Evolutionary conservation across 495 filamentous ascomycete genomes (phyloP).

Genomic region (Xylaria venustula): DNA sequence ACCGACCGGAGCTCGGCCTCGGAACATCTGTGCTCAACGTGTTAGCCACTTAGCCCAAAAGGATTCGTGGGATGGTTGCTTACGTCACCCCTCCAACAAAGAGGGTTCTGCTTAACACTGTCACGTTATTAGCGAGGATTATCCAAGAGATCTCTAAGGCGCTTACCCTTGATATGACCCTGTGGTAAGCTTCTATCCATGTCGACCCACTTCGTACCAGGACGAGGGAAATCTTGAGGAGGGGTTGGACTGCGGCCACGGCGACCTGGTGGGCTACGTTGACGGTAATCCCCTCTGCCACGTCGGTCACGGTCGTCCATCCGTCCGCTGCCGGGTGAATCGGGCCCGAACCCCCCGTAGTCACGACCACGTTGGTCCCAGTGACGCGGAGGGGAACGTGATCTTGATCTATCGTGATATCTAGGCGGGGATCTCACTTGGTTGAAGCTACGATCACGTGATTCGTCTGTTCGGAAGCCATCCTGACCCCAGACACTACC

Average conservation of each 20-base stretch:
- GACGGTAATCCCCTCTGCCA: slow-evolving; percentile 69
- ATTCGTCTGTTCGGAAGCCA: slow-evolving; percentile 39
- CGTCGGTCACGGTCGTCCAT: slow-evolving; percentile 57
- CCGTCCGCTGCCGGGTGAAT: slow-evolving; percentile 56
- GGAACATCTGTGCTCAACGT: slow-evolving; percentile 53
- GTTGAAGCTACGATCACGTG: slow-evolving; percentile 63
- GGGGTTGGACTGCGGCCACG: slow-evolving; percentile 63
- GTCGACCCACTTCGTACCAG: slow-evolving; percentile 70
- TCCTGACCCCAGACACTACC: slow-evolving; percentile 37
- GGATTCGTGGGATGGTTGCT: slow-evolving; percentile 36
- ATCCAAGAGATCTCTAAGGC: background rate
- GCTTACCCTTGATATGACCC: slow-evolving; percentile 76
- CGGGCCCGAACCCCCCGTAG: slow-evolving; percentile 41
- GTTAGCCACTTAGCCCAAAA: slow-evolving; percentile 15
- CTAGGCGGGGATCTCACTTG: slow-evolving; percentile 54
- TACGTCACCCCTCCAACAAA: slow-evolving; percentile 96
- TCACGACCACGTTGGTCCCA: slow-evolving; percentile 55
- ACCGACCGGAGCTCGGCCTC: slow-evolving; percentile 77
- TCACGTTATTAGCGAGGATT: slow-evolving; percentile 15
- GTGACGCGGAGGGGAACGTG: slow-evolving; percentile 64
- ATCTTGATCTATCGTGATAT: slow-evolving; percentile 73
- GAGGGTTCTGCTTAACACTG: slow-evolving; percentile 87
- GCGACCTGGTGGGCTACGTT: slow-evolving; percentile 70
- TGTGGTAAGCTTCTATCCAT: slow-evolving; percentile 71
- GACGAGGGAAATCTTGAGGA: slow-evolving; percentile 35